Conservation (phyloP, 352 stramenopile genomes). For the Phytophthora cryptogea region DNA sequence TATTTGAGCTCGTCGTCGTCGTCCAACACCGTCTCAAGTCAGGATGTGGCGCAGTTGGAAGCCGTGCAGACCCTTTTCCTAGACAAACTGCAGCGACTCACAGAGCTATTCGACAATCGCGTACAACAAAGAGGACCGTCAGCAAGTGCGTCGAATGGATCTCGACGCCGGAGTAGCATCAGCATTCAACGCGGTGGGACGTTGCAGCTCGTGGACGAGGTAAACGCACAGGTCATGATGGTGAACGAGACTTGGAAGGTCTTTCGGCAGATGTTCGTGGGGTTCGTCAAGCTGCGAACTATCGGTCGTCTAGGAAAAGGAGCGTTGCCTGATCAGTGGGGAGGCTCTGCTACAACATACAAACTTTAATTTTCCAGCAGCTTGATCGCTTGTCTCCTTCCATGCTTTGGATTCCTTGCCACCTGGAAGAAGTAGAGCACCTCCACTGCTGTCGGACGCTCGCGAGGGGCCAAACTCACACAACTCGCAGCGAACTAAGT, state of each 20-base stretch:
- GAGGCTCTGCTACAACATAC: background rate
- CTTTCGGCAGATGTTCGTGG: constrained; percentile 72
- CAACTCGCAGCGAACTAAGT: constrained; percentile 8
- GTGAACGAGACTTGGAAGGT: constrained; percentile 78
- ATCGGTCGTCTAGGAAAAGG: constrained; percentile 55
- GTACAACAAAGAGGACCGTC: background rate
- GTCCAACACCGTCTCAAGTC: constrained; percentile 49
- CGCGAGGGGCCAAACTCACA: constrained; percentile 11
- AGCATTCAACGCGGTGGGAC: constrained; percentile 21
- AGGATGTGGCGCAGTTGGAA: constrained; percentile 75
- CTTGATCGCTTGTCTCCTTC: too few relatives aligned
- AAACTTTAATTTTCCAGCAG: background rate
- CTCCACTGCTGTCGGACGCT: constrained; percentile 9
- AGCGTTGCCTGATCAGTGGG: constrained; percentile 68
- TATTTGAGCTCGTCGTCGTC: constrained; percentile 63
- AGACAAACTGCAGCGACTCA: constrained; percentile 51
- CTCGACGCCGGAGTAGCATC: constrained; percentile 30
- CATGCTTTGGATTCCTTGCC: background rate
- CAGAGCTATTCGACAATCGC: constrained; percentile 33
- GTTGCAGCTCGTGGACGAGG: constrained; percentile 42
- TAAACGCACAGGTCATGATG: constrained; percentile 37
- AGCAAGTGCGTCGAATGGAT: background rate
- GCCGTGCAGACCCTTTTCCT: constrained; percentile 56
- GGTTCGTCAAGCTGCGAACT: constrained; percentile 58
- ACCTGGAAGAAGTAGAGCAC: constrained; percentile 9